Base-by-base conservation (phyloP, 805 yeast genomes). In the Komagataella mondaviorum region DNA sequence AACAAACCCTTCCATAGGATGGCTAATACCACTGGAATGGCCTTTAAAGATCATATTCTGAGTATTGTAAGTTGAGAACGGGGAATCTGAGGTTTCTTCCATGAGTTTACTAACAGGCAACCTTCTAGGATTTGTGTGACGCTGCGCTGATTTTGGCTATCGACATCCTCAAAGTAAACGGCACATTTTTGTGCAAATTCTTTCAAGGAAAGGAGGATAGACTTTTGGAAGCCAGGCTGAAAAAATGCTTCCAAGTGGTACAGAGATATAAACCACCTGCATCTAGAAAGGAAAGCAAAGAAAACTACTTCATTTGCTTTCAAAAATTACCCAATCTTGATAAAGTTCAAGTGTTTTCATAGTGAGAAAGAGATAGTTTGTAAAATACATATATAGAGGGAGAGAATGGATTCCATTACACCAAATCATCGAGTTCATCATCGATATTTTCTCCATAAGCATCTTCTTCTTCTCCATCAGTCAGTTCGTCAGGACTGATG, bases 1-100 rank as follows among this genome's bases (percentile, higher is more conserved):
- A 83, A 83, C 81, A 77, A 76, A 51, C 80, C 96, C 48, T 85
- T 81, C 63, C 71, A 72, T 68, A 91, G 96, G 98, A 85, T 91
- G 86, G 86, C 88, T 48, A 91, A 91, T 62, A 88, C 97, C 3
- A 73, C 89, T 12, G 98, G 99, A 3, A 68, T 87, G 45, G 77
- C 82, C 7, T 80, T 85, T 45, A 78, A 79, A 55, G 99, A 91
- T 64, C 98, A 91, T 66, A 69, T 76, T 12, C 80, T 79, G 57
- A 88, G 96, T 54, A 84, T 93, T 56, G 87, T 75, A 59, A 61
- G 78, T 65, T 36, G 24, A 47, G 18, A 4, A 47, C 12, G 4
- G 23, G 6, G 45, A 50, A 53, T 56, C 52, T 51, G 53, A 10
- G 46, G 12, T 8, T 18, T 1, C 44, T 43, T 44, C 22, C 22